These are phyloP conservation scores for Nicotiana knightiana DNA, from an alignment of 257 asterid genomes.

Conservation along the genomic window DNA sequence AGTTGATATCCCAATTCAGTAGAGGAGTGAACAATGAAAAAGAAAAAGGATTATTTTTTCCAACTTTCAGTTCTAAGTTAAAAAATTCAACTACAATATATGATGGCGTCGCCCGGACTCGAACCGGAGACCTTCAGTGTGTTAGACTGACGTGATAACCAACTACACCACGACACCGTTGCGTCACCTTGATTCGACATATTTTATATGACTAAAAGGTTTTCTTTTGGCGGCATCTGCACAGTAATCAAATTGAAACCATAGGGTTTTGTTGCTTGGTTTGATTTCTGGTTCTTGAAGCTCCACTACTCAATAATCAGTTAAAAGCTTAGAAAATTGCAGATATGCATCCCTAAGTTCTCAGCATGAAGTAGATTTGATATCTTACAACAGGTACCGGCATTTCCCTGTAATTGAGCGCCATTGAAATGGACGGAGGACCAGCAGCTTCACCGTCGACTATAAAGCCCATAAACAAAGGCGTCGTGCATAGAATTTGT, in stretches of 20 bases:
- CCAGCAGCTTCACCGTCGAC: slow-evolving; percentile 14
- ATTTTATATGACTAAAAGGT: rapidly evolving
- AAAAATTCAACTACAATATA: neutral
- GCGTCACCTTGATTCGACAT: no score
- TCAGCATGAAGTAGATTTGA: neutral
- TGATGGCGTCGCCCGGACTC: slow-evolving; percentile 65
- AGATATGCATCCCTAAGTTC: neutral
- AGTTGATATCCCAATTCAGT: neutral
- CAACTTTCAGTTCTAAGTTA: neutral
- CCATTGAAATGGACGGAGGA: slow-evolving; percentile 37
- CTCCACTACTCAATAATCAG: neutral
- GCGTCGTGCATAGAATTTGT: slow-evolving; percentile 72
- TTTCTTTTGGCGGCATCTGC: neutral
- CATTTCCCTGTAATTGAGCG: neutral
- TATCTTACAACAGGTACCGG: neutral
- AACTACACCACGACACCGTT: slow-evolving; percentile 75
- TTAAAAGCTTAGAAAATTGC: neutral
- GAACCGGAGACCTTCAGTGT: slow-evolving; percentile 92
- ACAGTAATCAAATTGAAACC: neutral
- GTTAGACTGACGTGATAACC: slow-evolving; percentile 92
- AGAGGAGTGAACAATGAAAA: neutral
- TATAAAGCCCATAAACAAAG: slow-evolving; percentile 65
- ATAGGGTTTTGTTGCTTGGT: neutral
- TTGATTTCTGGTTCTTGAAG: neutral
- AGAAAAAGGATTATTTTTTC: neutral